Evolutionary conservation across 495 filamentous ascomycete species (phyloP), one percentile per base, ranked within the genome.

Genomic region (Articulospora tetracladia): DNA sequence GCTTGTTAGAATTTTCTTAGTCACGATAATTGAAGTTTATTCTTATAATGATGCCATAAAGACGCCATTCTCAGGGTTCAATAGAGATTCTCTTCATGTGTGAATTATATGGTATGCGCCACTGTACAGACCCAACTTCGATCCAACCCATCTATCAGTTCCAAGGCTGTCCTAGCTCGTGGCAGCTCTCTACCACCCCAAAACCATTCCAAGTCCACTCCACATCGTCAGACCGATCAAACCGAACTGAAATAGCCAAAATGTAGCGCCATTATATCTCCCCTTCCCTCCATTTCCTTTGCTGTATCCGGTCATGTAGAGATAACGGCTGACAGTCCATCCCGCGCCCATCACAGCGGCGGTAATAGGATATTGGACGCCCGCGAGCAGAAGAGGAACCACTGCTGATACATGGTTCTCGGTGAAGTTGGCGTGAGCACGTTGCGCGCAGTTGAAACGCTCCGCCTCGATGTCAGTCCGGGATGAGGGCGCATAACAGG

Each of bases 381-480:
- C 60, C 0, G 63, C 80, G 1, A 79, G 70, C 23, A 81, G 61
- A 23, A 84, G 66, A 44, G 73, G 73, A 48, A 69, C 77, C 17
- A 83, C 67, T 63, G 79, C 72, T 0, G 75, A 72, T 8, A 77
- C 58, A 19, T 78, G 70, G 53, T 83, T 81, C 68, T 86, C 83
- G 53, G 77, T 66, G 68, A 74, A 83, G 65, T 84, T 83, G 48
- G 72, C 68, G 72, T 86, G 83, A 22, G 81, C 73, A 59, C 82
- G 77, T 61, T 85, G 82, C 23, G 82, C 82, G 75, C 83, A 84
- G 69, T 86, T 86, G 76, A 86, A 86, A 47, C 74, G 60, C 50
- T 80, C 56, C 23, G 58, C 58, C 39, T 27, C 57, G 12, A 24
- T 26, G 30, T 58, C 60, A 32, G 74, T 72, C 55, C 79, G 76